Evolutionary conservation across 345 rosid species (phyloP).

Genomic region (Lepidium sativum): DNA sequence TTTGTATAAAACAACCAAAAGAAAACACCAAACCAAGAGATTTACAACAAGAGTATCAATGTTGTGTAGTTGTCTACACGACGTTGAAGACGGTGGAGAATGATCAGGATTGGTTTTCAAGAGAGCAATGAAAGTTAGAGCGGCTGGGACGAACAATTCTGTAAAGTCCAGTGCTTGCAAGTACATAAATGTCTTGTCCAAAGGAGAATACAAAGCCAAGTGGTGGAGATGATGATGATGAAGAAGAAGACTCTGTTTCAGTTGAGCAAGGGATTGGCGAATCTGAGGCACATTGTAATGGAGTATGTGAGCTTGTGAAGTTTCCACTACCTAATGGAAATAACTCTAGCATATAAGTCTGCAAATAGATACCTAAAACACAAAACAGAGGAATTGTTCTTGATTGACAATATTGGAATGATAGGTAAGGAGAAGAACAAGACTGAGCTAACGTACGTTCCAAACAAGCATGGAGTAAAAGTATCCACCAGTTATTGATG

Average conservation of each 20-base stretch:
- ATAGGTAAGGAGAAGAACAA: neutral
- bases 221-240: conserved; percentile 43
- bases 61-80: neutral
- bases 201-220: conserved; percentile 68
- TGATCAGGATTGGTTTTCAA: conserved; percentile 47
- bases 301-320: conserved; percentile 41
- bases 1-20: neutral
- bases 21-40: neutral
- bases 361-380: conserved; percentile 35
- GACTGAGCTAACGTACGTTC: conserved; percentile 24
- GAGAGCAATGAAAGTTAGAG: conserved; percentile 63
- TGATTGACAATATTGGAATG: neutral
- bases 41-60: neutral
- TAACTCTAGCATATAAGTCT: conserved; percentile 37
- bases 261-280: conserved; percentile 55
- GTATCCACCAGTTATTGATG: conserved; percentile 45
- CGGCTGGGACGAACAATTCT: conserved; percentile 77
- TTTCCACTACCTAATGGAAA: conserved; percentile 63
- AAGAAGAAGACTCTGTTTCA: conserved; percentile 30
- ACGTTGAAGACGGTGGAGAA: conserved; percentile 33
- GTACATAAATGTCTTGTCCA: conserved; percentile 63
- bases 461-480: conserved; percentile 47
- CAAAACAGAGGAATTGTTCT: neutral
- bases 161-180: conserved; percentile 63
- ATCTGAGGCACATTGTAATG: conserved; percentile 54